Evolutionary conservation across 805 yeast genomes (phyloP), one percentile per base, ranked within the genome.

Genomic region (Saccharomycopsis sp.): DNA sequence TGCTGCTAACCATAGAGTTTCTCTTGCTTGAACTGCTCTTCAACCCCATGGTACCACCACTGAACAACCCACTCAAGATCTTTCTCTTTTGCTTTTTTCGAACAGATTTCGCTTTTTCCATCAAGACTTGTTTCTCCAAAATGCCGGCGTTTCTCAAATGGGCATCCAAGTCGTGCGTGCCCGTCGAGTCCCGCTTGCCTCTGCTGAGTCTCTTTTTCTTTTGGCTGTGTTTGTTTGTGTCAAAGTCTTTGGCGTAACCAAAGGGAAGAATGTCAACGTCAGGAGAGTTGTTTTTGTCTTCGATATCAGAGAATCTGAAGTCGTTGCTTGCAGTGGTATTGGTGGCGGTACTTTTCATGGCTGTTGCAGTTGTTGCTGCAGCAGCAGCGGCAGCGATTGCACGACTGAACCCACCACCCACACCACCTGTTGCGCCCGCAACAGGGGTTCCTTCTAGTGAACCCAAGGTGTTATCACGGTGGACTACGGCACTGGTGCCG

Each of bases 251-350:
- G 8, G 43, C 44, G 12, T 36, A 16, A 2, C 49, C 49, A 19
- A 42, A 18, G 19, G 49, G 49, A 8, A 42, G 27, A 15, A 42
- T 29, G 13, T 46, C 43, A 26, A 46, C 23, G n/a, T 30, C 47
- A 6, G 43, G 43, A 4, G 42, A 34, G 17, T 25, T 13, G 9
- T 36, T 29, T n/a, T 20, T 29, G 22, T 20, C 17, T 21, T 27
- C 10, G 4, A 9, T 4, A 13, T 30, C 33, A 7, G 13, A 8
- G 7, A 8, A 8, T n/a, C 13, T 30, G 33, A 8, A 30, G 7
- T 30, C n/a, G 13, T n/a, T 30, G n/a, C 13, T 17, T 8, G n/a
- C 15, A 13, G 23, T 31, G 5, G 13, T n/a, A 5, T 15, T 31
- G 20, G 35, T 10, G 20, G 35, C 17, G 5, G 17, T 5, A 7